phyloP scores from a whole-genome alignment of 2,329 filamentous ascomycete genomes.

The Cladosporium sp. region DNA sequence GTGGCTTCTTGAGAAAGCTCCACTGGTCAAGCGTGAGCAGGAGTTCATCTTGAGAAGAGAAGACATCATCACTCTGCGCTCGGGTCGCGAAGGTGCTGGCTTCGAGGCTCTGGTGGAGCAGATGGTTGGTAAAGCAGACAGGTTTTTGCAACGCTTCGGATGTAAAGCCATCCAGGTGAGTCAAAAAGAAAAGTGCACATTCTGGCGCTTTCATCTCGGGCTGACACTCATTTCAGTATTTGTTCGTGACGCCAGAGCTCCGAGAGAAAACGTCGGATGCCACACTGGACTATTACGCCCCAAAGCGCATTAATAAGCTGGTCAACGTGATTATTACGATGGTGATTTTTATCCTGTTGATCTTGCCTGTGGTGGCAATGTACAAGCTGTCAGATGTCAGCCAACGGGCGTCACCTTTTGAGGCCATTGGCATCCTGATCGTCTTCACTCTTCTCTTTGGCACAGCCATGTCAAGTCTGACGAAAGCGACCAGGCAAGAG shows the following conservation, averaged over 20 bases:
- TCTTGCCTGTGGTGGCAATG: background rate
- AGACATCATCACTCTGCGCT: background rate
- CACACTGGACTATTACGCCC: background rate
- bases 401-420: background rate
- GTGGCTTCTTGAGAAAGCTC: background rate
- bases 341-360: background rate
- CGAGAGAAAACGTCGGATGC: background rate
- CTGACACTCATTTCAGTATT: too few species aligned
- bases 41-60: background rate
- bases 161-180: background rate
- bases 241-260: background rate
- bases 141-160: background rate
- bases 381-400: background rate
- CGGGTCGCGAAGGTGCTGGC: background rate
- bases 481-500: slow-evolving; percentile 27
- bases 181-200: too few species aligned
- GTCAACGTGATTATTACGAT: background rate
- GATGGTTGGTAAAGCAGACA: background rate
- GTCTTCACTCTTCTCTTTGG: background rate
- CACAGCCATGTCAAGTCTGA: slow-evolving; percentile 23
- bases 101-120: background rate
- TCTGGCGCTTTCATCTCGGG: too few species aligned
- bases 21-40: background rate
- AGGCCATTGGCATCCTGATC: background rate
- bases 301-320: background rate